Percentiles rank a stretch among this genome's conserved stretches.
phyloP scores from a whole-genome alignment of 208 protist species.

The Trypanosomatidae sp. region DNA sequence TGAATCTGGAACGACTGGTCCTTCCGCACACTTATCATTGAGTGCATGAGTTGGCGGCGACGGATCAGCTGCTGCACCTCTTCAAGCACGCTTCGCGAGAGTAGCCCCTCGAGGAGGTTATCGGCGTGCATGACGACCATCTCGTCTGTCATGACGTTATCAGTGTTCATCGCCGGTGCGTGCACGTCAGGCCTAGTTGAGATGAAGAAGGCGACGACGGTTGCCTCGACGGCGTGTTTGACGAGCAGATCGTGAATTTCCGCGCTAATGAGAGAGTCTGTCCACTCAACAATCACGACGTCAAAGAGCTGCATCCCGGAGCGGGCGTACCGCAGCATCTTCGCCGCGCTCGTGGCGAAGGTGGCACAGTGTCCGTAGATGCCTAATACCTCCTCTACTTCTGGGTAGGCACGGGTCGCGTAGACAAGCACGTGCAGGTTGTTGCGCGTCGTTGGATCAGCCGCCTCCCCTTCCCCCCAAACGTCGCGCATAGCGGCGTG shows the following conservation, averaged over 20 bases:
- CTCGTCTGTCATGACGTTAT: conserved; percentile 30
- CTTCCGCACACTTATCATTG: conserved; percentile 50
- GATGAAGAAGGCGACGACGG: conserved; percentile 53
- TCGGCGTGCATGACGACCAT: conserved; percentile 28
- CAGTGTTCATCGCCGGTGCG: conserved; percentile 28
- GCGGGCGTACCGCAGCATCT: conserved; percentile 53
- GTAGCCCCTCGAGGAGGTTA: conserved; percentile 22
- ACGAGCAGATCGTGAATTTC: conserved; percentile 45
- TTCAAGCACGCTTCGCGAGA: conserved; percentile 35
- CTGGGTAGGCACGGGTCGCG: conserved; percentile 28
- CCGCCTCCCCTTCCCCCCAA: conserved; percentile 5
- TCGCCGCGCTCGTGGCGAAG: conserved; percentile 37
- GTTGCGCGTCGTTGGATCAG: conserved; percentile 16
- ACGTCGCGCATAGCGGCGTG: not conserved
- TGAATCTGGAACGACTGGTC: conserved; percentile 62
- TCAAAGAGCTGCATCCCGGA: conserved; percentile 57
- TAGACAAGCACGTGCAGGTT: conserved; percentile 63
- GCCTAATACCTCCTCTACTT: conserved; percentile 48
- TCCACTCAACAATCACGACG: conserved; percentile 68
- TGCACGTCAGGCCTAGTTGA: conserved; percentile 24
- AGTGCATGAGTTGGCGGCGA: conserved; percentile 40
- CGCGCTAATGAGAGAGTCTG: conserved; percentile 37
- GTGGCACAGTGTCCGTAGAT: conserved; percentile 60
- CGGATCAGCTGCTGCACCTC: conserved; percentile 45
- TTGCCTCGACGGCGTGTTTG: conserved; percentile 27